Evolutionary conservation across 2,329 filamentous ascomycete genomes (phyloP).

Genomic region (Drechslera avenae): DNA sequence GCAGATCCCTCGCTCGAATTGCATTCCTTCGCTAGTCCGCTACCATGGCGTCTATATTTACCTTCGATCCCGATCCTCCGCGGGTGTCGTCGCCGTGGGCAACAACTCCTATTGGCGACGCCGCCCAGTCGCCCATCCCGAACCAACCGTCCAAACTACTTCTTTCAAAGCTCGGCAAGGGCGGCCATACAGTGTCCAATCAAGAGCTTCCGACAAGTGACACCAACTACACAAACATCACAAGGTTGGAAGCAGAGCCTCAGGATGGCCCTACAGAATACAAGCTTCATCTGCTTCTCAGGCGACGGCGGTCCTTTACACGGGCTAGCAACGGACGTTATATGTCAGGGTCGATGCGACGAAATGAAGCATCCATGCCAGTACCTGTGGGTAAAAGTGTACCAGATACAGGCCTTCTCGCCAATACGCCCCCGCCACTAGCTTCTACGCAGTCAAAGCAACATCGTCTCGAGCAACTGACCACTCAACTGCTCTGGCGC

Average conservation of each 20-base stretch:
- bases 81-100: slow-evolving; percentile 91
- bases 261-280: slow-evolving; percentile 96
- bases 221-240: slow-evolving; percentile 55
- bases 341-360: slow-evolving; percentile 59
- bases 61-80: slow-evolving; percentile 86
- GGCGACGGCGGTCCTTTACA: slow-evolving; percentile 75
- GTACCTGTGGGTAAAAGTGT: slow-evolving; percentile 33
- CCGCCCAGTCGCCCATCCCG: slow-evolving; percentile 20
- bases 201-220: slow-evolving; percentile 7
- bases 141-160: slow-evolving; percentile 24
- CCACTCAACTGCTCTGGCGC: slow-evolving; percentile 92
- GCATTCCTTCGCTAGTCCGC: background rate
- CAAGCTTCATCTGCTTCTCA: slow-evolving; percentile 87
- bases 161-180: slow-evolving; percentile 14
- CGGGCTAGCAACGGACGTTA: slow-evolving; percentile 69
- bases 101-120: slow-evolving; percentile 53
- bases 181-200: slow-evolving; percentile 7
- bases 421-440: slow-evolving; percentile 47
- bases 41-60: slow-evolving; percentile 91
- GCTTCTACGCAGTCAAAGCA: slow-evolving; percentile 74
- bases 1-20: background rate
- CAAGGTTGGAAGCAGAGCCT: slow-evolving; percentile 83
- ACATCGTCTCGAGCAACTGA: slow-evolving; percentile 85
- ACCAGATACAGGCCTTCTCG: slow-evolving; percentile 36
- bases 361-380: slow-evolving; percentile 39